Evolutionary conservation across 2,329 filamentous ascomycete species (phyloP).

Genomic region (Verruconis gallopava): DNA sequence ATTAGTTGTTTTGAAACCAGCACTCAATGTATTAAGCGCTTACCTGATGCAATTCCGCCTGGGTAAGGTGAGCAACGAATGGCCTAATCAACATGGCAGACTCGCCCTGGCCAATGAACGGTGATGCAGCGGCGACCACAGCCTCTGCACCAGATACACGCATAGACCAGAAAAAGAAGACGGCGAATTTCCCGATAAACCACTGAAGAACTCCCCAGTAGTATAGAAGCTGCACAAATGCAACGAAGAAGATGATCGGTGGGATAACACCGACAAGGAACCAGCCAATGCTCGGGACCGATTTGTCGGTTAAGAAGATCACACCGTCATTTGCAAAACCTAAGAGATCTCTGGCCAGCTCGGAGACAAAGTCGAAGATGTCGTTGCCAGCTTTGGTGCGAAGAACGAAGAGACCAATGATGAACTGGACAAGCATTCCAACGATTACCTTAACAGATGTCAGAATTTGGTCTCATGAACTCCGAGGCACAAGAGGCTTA

Average conservation of each 20-base stretch:
- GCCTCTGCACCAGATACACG: slow-evolving; percentile 81
- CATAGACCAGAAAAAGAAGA: slow-evolving; percentile 85
- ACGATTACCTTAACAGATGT: slow-evolving; percentile 49
- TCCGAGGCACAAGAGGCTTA: background rate
- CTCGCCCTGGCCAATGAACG: slow-evolving; percentile 90
- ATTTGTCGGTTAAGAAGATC: slow-evolving; percentile 50
- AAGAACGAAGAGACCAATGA: slow-evolving; percentile 79
- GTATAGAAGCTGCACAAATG: slow-evolving; percentile 77
- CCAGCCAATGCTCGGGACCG: slow-evolving; percentile 37
- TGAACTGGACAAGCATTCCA: slow-evolving; percentile 78
- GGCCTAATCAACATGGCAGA: slow-evolving; percentile 84
- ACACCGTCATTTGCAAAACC: slow-evolving; percentile 64
- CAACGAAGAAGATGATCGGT: slow-evolving; percentile 91
- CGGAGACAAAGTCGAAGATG: slow-evolving; percentile 82
- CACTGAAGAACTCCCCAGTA: slow-evolving; percentile 74
- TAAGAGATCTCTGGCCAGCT: slow-evolving; percentile 59
- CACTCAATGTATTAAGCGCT: too few relatives aligned
- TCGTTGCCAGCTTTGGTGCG: slow-evolving; percentile 68
- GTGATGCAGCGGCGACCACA: slow-evolving; percentile 84
- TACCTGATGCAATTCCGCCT: slow-evolving; percentile 73
- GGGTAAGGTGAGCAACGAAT: slow-evolving; percentile 73
- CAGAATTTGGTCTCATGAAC: background rate
- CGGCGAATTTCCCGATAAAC: slow-evolving; percentile 77
- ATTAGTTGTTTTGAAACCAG: too few relatives aligned
- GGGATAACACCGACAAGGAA: slow-evolving; percentile 76